A percentile compares a stretch with the other conserved stretches of the same genome.
Conservation (phyloP, 108 stramenopile species). For the Cyclotella kingstonii region DNA sequence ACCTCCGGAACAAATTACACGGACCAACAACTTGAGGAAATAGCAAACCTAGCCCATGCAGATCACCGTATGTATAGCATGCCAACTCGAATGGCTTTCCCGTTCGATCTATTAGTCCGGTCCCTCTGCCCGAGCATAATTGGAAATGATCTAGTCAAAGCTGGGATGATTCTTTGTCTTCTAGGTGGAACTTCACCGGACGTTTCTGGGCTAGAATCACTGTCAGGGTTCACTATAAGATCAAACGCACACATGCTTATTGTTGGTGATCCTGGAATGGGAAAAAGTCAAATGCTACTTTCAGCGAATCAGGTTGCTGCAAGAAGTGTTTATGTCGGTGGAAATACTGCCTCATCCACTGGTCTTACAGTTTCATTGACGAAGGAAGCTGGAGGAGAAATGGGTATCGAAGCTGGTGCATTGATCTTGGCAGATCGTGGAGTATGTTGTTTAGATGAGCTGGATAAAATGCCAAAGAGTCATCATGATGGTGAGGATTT, state of each 20-base stretch:
- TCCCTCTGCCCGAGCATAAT: constrained; percentile 94
- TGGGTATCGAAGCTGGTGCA: constrained; percentile 96
- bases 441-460: constrained; percentile 98
- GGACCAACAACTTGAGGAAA: constrained; percentile 68
- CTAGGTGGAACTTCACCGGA: constrained; percentile 89
- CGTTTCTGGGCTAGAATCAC: constrained; percentile 32
- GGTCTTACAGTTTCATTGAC: constrained; percentile 90
- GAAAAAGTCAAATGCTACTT: constrained; percentile 94
- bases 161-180: constrained; percentile 93
- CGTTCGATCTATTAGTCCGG: constrained; percentile 90
- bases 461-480: constrained; percentile 94
- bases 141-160: constrained; percentile 97
- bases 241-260: constrained; percentile 80
- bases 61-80: constrained; percentile 79
- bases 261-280: constrained; percentile 91
- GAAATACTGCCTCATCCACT: constrained; percentile 93
- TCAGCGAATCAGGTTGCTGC: constrained; percentile 90
- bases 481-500: constrained; percentile 68
- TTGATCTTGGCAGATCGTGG: constrained; percentile 95
- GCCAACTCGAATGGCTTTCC: constrained; percentile 78
- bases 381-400: constrained; percentile 89
- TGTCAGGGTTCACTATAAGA: constrained; percentile 57
- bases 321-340: constrained; percentile 95
- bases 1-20: constrained; percentile 44
- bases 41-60: constrained; percentile 80